Percentiles rank a stretch among this genome's conserved stretches.
Evolutionary conservation across 2,329 filamentous ascomycete species (phyloP).

Genomic region (Monilinia polystroma): DNA sequence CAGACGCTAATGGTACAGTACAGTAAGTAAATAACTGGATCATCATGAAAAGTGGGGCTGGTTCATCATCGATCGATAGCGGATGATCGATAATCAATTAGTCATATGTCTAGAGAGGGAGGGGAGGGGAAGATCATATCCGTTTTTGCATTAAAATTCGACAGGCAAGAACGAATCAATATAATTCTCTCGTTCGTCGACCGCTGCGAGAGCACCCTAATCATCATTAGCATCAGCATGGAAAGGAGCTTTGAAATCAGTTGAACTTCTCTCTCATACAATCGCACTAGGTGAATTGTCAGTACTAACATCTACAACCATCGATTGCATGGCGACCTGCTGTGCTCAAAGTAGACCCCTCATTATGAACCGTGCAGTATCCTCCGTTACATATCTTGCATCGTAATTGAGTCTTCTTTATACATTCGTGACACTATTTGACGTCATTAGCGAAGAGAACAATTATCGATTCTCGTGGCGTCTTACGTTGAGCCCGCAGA

Average conservation of each 20-base stretch:
- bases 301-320: slow-evolving; percentile 37
- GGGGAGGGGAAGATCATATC: slow-evolving; percentile 11
- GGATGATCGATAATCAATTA: background rate
- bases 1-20: background rate
- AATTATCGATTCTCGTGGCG: slow-evolving; percentile 34
- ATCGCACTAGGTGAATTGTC: slow-evolving; percentile 37
- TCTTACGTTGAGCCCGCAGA: slow-evolving; percentile 75
- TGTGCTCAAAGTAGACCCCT: slow-evolving; percentile 67
- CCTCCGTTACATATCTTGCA: slow-evolving; percentile 74
- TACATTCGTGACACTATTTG: slow-evolving; percentile 71
- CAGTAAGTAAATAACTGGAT: background rate
- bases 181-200: slow-evolving; percentile 36
- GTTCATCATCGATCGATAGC: too few relatives aligned
- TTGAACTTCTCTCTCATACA: slow-evolving; percentile 34
- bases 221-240: slow-evolving; percentile 17
- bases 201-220: slow-evolving; percentile 29
- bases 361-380: slow-evolving; percentile 82
- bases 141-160: slow-evolving; percentile 1
- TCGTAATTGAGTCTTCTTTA: slow-evolving; percentile 64
- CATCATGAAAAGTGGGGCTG: background rate
- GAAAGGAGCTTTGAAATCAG: slow-evolving; percentile 8
- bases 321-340: slow-evolving; percentile 37
- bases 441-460: slow-evolving; percentile 24
- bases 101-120: background rate
- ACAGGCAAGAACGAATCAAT: slow-evolving; percentile 26